Evolutionary conservation across 2,329 filamentous ascomycete species (phyloP).

Genomic region (Arachnomyces sp.): DNA sequence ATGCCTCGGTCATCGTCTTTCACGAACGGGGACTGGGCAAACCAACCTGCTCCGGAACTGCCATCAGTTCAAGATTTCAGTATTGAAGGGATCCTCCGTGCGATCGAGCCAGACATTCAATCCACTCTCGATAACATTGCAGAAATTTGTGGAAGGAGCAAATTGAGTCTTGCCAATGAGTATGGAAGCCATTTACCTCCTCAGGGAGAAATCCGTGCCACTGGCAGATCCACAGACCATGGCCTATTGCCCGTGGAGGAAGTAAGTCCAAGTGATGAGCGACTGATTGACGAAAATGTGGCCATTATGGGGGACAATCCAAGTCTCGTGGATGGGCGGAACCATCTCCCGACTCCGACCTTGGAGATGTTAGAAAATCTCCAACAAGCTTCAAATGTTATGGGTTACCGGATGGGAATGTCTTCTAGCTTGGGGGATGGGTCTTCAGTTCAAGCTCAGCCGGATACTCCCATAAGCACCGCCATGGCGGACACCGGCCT

Average conservation of each 20-base stretch:
- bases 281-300: conserved; percentile 27
- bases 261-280: conserved; percentile 31
- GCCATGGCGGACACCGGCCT: conserved; percentile 4
- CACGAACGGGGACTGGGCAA: conserved; percentile 15
- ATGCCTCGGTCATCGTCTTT: conserved; percentile 26
- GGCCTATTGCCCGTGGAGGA: conserved; percentile 38
- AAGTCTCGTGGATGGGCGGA: conserved; percentile 29
- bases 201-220: conserved; percentile 48
- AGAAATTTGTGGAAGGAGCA: conserved; percentile 55
- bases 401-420: conserved; percentile 14
- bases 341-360: conserved; percentile 27
- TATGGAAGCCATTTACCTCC: conserved; percentile 57
- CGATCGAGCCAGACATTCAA: conserved; percentile 53
- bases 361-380: conserved; percentile 32
- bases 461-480: conserved; percentile 9
- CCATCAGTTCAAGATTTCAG: conserved; percentile 48
- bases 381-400: conserved; percentile 18
- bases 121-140: conserved; percentile 55
- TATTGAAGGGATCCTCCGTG: conserved; percentile 48
- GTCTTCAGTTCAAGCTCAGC: conserved; percentile 10
- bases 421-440: conserved; percentile 14
- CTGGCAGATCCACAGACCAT: conserved; percentile 14
- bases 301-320: conserved; percentile 33
- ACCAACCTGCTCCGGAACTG: conserved; percentile 23
- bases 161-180: conserved; percentile 55